These are phyloP conservation scores for Aspergillus versicolor DNA, from an alignment of 2,329 filamentous ascomycete genomes.

Conservation along the genomic window DNA sequence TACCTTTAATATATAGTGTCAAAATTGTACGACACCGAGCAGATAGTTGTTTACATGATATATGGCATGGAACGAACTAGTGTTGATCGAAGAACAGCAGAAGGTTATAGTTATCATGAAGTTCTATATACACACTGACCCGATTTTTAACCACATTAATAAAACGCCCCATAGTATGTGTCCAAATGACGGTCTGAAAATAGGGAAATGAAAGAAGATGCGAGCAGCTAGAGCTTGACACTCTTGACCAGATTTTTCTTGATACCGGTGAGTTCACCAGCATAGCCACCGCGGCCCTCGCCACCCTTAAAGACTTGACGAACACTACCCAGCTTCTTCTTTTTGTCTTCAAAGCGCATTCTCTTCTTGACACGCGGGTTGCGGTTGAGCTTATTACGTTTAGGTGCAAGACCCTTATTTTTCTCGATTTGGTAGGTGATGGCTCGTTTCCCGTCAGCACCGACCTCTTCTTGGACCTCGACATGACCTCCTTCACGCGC, in stretches of 20 bases:
- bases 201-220: slow-evolving; percentile 13
- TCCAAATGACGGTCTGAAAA: slow-evolving; percentile 11
- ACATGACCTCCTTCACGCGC: slow-evolving; percentile 60
- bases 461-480: slow-evolving; percentile 66
- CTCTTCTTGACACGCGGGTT: slow-evolving; percentile 98
- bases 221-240: slow-evolving; percentile 69
- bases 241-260: slow-evolving; percentile 92
- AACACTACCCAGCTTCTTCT: slow-evolving; percentile 92
- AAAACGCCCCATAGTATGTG: slow-evolving; percentile 20
- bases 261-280: slow-evolving; percentile 91
- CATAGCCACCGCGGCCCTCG: slow-evolving; percentile 80
- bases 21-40: background rate
- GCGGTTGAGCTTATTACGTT: slow-evolving; percentile 87
- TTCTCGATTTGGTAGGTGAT: slow-evolving; percentile 94
- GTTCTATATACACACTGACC: slow-evolving; percentile 25
- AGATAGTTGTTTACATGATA: background rate
- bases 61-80: background rate
- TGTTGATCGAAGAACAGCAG: background rate
- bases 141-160: slow-evolving; percentile 20
- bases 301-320: slow-evolving; percentile 83
- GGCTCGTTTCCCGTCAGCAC: slow-evolving; percentile 82
- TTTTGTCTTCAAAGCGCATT: slow-evolving; percentile 92
- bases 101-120: slow-evolving; percentile 15
- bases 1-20: too few relatives aligned
- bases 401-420: slow-evolving; percentile 91